Evolutionary conservation across 805 yeast genomes (phyloP), one percentile per base, ranked within the genome.

Genomic region (Maudiozyma turicensis): DNA sequence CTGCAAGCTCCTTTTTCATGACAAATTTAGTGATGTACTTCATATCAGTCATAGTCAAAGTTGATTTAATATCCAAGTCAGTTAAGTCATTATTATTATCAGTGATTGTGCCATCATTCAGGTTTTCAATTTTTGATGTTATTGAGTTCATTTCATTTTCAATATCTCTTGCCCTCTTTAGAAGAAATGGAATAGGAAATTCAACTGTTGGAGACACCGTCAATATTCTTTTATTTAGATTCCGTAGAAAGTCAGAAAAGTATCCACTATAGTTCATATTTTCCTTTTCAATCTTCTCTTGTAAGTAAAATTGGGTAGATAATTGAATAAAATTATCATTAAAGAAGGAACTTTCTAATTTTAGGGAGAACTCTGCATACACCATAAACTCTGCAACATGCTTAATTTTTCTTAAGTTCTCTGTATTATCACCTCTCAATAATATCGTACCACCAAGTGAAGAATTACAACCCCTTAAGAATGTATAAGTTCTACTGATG

Each of bases 161-260:
- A 1, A 83, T 63, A 11, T 68, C 70, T 43, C 87, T 68, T 0
- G 83, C 80, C 52, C 74, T 74, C 34, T 66, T 61, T 42, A 86
- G 67, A 9, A 84, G 71, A 47, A 75, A 72, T 0, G 99, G 99
- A 3, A 79, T 67, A 0, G 82, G 79, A 58, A 86, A 85, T 15
- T 75, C 72, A 0, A 90, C 90, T 47, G 89, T 78, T 0, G 99
- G 97, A 6, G 98, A 90, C 0, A 87, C 76, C 3, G 95, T 86
- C 30, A 91, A 67, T 4, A 80, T 68, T 51, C 87, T 69, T n/a
- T 69, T 69, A 14, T 71, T 62, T 46, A 81, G 68, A 33, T 65
- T 57, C 13, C 64, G 61, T 6, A 72, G 53, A 52, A 73, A 73
- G 3, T 68, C 71, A 32, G 64, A 54, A 42, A 69, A 73, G 52